These are phyloP conservation scores for Penicillium capsulatum DNA, from an alignment of 2,329 filamentous ascomycete species.

Conservation along the genomic window DNA sequence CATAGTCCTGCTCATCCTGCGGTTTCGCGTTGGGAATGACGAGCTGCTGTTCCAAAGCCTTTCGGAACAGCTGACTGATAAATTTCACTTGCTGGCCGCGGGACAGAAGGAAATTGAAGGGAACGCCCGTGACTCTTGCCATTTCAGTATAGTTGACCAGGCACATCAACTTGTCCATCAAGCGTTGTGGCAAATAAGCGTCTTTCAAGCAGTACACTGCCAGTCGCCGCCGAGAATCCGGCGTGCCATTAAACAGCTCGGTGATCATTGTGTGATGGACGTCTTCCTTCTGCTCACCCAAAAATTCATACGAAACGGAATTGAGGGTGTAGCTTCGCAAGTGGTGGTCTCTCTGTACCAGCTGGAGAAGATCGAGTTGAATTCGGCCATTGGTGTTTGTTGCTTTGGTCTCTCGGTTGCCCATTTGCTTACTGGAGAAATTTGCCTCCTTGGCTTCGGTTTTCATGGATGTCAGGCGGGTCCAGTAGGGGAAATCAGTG, in stretches of 20 bases:
- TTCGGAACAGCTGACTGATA: conserved; percentile 93
- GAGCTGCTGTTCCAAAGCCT: conserved; percentile 85
- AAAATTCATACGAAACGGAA: conserved; percentile 88
- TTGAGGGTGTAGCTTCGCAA: conserved; percentile 96
- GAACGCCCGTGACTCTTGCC: conserved; percentile 97
- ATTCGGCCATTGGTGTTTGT: conserved; percentile 93
- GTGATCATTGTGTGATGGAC: conserved; percentile 99
- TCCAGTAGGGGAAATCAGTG: conserved; percentile 77
- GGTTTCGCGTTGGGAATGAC: conserved; percentile 83
- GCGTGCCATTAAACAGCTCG: conserved; percentile 92
- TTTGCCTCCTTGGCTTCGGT: conserved; percentile 75
- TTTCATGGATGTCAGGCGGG: conserved; percentile 65
- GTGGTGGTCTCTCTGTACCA: conserved; percentile 92
- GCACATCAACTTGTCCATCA: conserved; percentile 97
- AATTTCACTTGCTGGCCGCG: conserved; percentile 97
- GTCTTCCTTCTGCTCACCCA: conserved; percentile 97
- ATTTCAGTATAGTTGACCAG: conserved; percentile 99
- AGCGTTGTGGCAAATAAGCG: conserved; percentile 84
- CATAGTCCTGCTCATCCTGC: conserved; percentile 82
- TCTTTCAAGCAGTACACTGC: conserved; percentile 97
- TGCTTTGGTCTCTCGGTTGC: conserved; percentile 86
- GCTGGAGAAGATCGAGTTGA: conserved; percentile 88
- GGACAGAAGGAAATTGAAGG: conserved; percentile 89
- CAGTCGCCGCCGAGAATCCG: conserved; percentile 82
- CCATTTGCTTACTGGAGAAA: conserved; percentile 97